phyloP scores from a whole-genome alignment of 139 green algal genomes.

The Dunaliella primolecta region DNA sequence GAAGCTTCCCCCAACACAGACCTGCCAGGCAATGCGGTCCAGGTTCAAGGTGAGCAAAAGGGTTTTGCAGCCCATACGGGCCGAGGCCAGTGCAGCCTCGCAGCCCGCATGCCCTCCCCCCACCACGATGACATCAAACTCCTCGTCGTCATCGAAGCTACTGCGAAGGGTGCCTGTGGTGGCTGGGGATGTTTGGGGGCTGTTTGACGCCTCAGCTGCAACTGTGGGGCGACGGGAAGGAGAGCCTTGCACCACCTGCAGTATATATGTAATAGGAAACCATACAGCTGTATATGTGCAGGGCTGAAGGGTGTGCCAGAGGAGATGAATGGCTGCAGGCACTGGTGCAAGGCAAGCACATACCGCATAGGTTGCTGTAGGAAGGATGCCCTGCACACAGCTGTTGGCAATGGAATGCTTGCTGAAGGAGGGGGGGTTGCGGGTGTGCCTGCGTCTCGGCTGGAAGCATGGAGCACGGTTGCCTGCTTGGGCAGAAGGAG shows the following conservation, averaged over 20 bases:
- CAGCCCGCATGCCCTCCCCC: conserved; percentile 94
- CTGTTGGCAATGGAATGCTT: not conserved
- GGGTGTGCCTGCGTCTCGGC: not conserved
- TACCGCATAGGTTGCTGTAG: not conserved
- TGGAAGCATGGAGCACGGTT: not conserved
- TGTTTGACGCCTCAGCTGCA: not conserved
- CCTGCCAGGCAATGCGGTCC: conserved; percentile 95
- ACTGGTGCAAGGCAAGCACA: not conserved
- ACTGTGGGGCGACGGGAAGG: no score
- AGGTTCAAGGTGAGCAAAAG: conserved; percentile 94
- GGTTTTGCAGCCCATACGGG: conserved; percentile 78
- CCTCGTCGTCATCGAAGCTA: conserved; percentile 57
- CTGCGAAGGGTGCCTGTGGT: not conserved
- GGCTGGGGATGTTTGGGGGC: not conserved
- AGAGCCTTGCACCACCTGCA: no score
- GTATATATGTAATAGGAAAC: not conserved
- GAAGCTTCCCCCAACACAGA: no score
- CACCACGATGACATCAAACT: conserved; percentile 95
- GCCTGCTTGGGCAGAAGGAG: not conserved
- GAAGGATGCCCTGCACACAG: not conserved
- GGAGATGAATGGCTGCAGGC: not conserved
- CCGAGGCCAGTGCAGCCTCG: conserved; percentile 91
- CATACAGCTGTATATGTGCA: not conserved
- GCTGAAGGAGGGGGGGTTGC: not conserved
- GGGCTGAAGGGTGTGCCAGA: not conserved